Evolutionary conservation across 768 basidiomycete genomes (phyloP).

Genomic region (Chlorophyllum brunneum): DNA sequence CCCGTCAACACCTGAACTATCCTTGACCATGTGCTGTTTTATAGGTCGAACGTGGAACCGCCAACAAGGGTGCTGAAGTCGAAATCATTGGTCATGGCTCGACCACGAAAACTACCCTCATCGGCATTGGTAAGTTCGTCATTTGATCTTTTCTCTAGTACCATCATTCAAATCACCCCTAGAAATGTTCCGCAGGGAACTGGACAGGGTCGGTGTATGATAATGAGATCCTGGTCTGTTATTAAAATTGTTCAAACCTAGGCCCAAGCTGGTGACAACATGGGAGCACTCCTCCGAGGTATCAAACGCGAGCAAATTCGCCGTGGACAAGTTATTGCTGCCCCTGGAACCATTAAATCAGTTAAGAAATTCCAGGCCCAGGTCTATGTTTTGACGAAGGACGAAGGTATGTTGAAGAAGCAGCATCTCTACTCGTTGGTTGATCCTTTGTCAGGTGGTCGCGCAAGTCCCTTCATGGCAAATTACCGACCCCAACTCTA

Average conservation of each 20-base stretch:
- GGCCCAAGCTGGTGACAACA: constrained; percentile 99
- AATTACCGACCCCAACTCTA: constrained; percentile 96
- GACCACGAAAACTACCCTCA: constrained; percentile 86
- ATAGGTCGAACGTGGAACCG: constrained; percentile 88
- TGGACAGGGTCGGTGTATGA: constrained; percentile 69
- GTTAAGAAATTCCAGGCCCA: constrained; percentile 94
- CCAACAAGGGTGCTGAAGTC: constrained; percentile 88
- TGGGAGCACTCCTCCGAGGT: constrained; percentile 95
- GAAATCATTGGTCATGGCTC: constrained; percentile 88
- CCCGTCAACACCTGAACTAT: background rate
- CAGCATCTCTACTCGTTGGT: no score
- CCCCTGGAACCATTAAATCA: constrained; percentile 89
- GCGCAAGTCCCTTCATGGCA: constrained; percentile 87
- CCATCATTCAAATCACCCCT: constrained; percentile 1
- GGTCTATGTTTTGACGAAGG: constrained; percentile 59
- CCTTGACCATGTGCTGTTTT: background rate
- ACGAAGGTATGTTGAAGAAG: background rate
- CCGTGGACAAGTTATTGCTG: constrained; percentile 88
- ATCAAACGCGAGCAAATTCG: constrained; percentile 94
- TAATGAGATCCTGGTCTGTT: background rate
- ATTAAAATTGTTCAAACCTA: constrained; percentile 21
- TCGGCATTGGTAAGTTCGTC: constrained; percentile 73
- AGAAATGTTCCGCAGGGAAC: constrained; percentile 99
- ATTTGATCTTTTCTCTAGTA: background rate
- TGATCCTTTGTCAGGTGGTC: constrained; percentile 48